Percentiles rank a stretch among this genome's conserved stretches.
These are phyloP conservation scores for Exophiala dermatitidis DNA, from an alignment of 2,329 filamentous ascomycete genomes.

Conservation along the genomic window DNA sequence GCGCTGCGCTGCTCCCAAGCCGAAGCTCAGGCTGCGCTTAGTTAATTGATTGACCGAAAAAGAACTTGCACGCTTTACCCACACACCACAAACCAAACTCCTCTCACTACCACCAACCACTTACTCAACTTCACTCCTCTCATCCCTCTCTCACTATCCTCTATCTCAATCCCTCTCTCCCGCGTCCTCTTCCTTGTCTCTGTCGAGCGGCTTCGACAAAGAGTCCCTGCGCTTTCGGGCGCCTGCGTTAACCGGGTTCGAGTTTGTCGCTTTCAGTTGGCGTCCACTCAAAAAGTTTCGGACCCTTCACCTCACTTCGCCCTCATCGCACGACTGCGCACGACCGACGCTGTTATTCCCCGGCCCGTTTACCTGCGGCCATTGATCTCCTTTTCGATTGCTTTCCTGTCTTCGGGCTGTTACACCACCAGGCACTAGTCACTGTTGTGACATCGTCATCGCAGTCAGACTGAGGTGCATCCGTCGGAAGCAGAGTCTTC, in stretches of 20 bases:
- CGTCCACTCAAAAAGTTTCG: conserved; percentile 19
- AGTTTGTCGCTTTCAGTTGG: neutral
- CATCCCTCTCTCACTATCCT: conserved; percentile 7
- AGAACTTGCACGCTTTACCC: conserved; percentile 5
- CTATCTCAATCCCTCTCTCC: neutral
- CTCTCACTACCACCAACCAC: conserved; percentile 5
- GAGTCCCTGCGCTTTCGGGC: conserved; percentile 5
- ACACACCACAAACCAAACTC: conserved; percentile 6
- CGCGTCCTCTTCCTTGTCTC: conserved; percentile 1
- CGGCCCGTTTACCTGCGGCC: neutral
- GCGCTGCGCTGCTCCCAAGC: no score
- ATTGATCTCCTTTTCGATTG: neutral
- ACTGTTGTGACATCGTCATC: neutral
- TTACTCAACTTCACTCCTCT: conserved; percentile 7
- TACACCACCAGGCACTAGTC: neutral
- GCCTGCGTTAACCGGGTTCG: conserved; percentile 5
- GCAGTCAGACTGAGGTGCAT: neutral
- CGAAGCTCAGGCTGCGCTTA: no score
- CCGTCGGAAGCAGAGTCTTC: neutral
- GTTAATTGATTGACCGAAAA: conserved; percentile 1
- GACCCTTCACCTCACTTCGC: conserved; percentile 15
- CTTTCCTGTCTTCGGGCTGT: neutral
- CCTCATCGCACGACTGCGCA: neutral
- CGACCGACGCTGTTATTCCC: neutral
- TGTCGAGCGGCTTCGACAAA: conserved; percentile 11